Base-by-base conservation (phyloP, 768 basidiomycete genomes). In the Pleurotus ostreatus region DNA sequence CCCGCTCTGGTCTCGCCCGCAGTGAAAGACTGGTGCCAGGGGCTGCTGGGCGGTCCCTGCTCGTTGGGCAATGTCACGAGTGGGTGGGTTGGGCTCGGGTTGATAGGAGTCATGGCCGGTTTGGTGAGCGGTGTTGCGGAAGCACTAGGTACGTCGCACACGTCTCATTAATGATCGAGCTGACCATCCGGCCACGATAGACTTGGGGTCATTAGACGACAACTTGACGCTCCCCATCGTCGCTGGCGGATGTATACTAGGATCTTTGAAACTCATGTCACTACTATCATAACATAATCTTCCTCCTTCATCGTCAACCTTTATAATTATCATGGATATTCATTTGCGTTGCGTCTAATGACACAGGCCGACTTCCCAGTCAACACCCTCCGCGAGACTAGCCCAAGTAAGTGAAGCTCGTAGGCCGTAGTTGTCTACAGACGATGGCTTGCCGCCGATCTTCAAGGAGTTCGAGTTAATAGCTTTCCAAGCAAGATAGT, bases 171-270 rank as follows among this genome's bases (percentile, higher is more conserved):
- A 6, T 61, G 55, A 55, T 49, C 25, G 52, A n/a, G 23, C 49
- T 37, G 45, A 15, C 16, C 20, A 18, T 47, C 25, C 66, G 30
- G 11, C 30, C 11, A 34, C 11, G 30, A 4, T 34, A 96, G 92
- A 95, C 68, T 75, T 96, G 2, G 92, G 92, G 15, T 81, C 79
- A 0, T 66, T 93, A 39, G 94, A 97, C 64, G 94, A 97, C 66
- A 96, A 97, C 67, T 69, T 97, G 22, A 95, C 92, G 6, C 71
- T 97, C 22, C 94, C 94, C 3, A 85, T 96, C 65, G 82, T 95
- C 55, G 86, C 92, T 5, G 94, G 94, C 2, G 89, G 83, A 15
- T 80, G 75, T 49, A 68, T 79, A 39, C 62, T 72, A 15, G 77
- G 71, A 7, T 77, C 79, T 63, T 61, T 79, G 54, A 78, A 75